These are phyloP conservation scores for Backusella psychrophila DNA, from an alignment of 192 early-diverging fungal genomes.

Conservation along the genomic window DNA sequence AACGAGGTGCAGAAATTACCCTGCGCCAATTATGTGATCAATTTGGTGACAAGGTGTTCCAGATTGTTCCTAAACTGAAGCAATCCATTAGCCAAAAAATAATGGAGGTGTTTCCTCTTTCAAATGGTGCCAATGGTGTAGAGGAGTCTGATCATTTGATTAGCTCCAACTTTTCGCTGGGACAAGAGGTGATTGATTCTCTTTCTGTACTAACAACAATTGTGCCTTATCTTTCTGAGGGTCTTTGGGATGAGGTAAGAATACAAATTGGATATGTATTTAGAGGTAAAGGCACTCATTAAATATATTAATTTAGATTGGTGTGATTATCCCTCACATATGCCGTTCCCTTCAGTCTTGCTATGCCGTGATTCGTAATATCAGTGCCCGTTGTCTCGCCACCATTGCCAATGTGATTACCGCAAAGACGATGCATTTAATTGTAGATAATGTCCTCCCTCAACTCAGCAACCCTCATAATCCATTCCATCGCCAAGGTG, in stretches of 20 bases:
- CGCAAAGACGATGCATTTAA: slow-evolving; percentile 68
- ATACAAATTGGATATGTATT: background rate
- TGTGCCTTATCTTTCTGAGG: slow-evolving; percentile 56
- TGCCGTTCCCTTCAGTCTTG: slow-evolving; percentile 61
- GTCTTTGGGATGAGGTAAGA: slow-evolving; percentile 34
- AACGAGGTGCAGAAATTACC: slow-evolving; percentile 65
- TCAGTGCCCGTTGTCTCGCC: slow-evolving; percentile 77
- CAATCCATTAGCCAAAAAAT: slow-evolving; percentile 51
- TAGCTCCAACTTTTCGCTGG: slow-evolving; percentile 16
- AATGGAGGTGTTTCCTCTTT: slow-evolving; percentile 37
- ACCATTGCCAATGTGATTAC: slow-evolving; percentile 68
- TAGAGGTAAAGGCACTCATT: background rate
- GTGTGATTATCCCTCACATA: slow-evolving; percentile 62
- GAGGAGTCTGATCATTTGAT: slow-evolving; percentile 28
- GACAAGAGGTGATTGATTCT: slow-evolving; percentile 76
- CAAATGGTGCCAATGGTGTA: slow-evolving; percentile 20
- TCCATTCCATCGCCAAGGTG: slow-evolving; percentile 79
- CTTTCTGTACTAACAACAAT: slow-evolving; percentile 72
- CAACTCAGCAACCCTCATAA: slow-evolving; percentile 69
- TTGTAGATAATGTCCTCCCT: slow-evolving; percentile 79
- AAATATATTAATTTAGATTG: slow-evolving; percentile 32
- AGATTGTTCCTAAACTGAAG: slow-evolving; percentile 72
- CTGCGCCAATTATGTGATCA: slow-evolving; percentile 59
- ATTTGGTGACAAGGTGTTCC: slow-evolving; percentile 68
- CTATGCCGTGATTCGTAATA: slow-evolving; percentile 73